These are phyloP conservation scores for Sophora flavescens DNA, from an alignment of 306 rosid genomes.

Conservation along the genomic window DNA sequence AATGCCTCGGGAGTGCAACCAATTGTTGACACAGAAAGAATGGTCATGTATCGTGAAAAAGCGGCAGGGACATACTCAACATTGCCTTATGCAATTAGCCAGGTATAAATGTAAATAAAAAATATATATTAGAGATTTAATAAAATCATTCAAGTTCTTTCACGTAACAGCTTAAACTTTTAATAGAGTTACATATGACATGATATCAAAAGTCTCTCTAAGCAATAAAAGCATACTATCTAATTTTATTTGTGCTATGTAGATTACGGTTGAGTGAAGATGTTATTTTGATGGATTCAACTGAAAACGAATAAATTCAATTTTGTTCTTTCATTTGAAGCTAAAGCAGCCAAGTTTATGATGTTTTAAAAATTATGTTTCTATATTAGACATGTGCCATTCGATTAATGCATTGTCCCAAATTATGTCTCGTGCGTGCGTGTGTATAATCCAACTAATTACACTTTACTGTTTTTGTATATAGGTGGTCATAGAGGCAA, in stretches of 20 bases:
- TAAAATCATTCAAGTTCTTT: no score
- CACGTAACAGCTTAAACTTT: no score
- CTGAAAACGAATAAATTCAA: not conserved
- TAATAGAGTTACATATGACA: no score
- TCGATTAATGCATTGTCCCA: not conserved
- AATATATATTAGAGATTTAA: not conserved
- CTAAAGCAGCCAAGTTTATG: not conserved
- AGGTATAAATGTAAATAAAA: conserved; percentile 37
- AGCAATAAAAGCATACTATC: not conserved
- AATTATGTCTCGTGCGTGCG: no score
- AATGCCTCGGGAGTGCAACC: conserved; percentile 60
- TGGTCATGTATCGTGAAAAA: conserved; percentile 78
- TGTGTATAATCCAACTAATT: conserved; percentile 8
- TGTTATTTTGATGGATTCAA: not conserved
- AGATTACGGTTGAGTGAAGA: not conserved
- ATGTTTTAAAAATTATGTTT: not conserved
- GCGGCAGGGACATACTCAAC: conserved; percentile 60
- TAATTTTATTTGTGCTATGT: not conserved
- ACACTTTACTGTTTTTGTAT: conserved; percentile 47
- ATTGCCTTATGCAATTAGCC: conserved; percentile 52
- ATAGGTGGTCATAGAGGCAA: conserved; percentile 76
- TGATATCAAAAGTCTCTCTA: no score
- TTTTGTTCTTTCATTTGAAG: not conserved
- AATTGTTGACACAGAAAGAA: conserved; percentile 65
- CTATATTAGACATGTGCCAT: not conserved